Evolutionary conservation across 23 red algal genomes (phyloP).

Genomic region (Gracilaria caudata): DNA sequence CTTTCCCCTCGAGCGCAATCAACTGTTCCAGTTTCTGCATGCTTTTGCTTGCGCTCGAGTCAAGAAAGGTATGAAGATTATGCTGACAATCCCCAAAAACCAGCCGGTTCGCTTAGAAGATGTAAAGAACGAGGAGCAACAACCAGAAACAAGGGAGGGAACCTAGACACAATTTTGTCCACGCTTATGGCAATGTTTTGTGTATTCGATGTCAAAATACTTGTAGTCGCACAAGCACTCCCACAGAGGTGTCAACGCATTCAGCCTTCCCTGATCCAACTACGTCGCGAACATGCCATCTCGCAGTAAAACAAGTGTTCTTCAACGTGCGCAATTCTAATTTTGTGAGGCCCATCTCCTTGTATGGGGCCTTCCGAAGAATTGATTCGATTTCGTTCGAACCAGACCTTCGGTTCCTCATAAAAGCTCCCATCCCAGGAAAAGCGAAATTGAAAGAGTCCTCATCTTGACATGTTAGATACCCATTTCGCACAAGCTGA

Average conservation of each 20-base stretch:
- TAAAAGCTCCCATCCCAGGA: slow-evolving; percentile 49
- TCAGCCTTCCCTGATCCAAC: slow-evolving; percentile 45
- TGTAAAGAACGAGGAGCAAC: neutral
- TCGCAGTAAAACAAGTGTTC: slow-evolving; percentile 47
- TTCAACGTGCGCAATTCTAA: slow-evolving; percentile 52
- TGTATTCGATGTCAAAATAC: neutral
- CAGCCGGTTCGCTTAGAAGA: slow-evolving; percentile 15
- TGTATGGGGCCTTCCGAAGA: slow-evolving; percentile 31
- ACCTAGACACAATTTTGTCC: neutral
- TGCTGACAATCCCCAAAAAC: slow-evolving; percentile 17
- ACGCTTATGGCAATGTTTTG: neutral
- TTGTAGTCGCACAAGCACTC: slow-evolving; percentile 40
- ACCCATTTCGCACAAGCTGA: slow-evolving; percentile 47
- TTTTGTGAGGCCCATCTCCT: slow-evolving; percentile 57
- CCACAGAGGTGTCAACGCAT: slow-evolving; percentile 44
- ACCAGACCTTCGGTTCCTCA: slow-evolving; percentile 24
- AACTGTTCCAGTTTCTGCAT: slow-evolving; percentile 52
- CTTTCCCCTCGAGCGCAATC: slow-evolving; percentile 12
- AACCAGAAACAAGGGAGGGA: neutral
- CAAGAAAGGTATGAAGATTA: slow-evolving; percentile 36
- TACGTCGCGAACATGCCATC: slow-evolving; percentile 63
- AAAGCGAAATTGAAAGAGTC: slow-evolving; percentile 31
- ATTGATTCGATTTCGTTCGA: slow-evolving; percentile 14
- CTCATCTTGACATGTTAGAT: slow-evolving; percentile 47
- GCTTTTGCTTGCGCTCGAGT: slow-evolving; percentile 6